These are phyloP conservation scores for Astrocystis sublimbata DNA, from an alignment of 495 filamentous ascomycete genomes.

Conservation along the genomic window DNA sequence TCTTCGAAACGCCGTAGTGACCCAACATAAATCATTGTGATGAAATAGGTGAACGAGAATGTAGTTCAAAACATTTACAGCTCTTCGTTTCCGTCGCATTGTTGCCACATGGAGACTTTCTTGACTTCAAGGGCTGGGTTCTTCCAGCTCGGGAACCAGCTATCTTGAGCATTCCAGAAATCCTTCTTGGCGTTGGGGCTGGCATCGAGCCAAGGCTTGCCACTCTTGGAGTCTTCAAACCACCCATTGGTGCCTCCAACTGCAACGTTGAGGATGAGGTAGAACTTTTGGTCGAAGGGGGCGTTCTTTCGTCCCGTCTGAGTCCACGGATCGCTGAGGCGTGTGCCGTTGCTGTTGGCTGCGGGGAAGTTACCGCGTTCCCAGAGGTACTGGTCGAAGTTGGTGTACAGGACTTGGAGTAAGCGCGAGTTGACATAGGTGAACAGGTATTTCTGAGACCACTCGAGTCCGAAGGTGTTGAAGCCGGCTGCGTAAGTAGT, in stretches of 20 bases:
- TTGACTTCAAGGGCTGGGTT: constrained; percentile 68
- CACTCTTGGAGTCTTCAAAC: constrained; percentile 69
- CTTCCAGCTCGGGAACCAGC: constrained; percentile 78
- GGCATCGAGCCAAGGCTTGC: constrained; percentile 79
- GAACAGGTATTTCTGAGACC: constrained; percentile 86
- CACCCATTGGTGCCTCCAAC: constrained; percentile 84
- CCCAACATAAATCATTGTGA: neutral
- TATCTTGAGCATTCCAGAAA: constrained; percentile 66
- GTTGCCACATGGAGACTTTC: constrained; percentile 79
- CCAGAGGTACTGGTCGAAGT: constrained; percentile 74
- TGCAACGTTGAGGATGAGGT: constrained; percentile 77
- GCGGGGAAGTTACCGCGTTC: constrained; percentile 71
- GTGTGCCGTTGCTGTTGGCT: constrained; percentile 67
- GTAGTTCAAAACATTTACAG: constrained; percentile 24
- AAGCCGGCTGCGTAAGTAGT: constrained; percentile 67
- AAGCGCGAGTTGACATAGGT: constrained; percentile 81
- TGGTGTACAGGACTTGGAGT: constrained; percentile 75
- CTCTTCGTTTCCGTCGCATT: constrained; percentile 60
- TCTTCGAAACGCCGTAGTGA: constrained; percentile 13
- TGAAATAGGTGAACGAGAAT: neutral
- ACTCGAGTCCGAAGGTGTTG: constrained; percentile 80
- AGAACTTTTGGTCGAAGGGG: constrained; percentile 81
- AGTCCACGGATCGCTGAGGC: constrained; percentile 66
- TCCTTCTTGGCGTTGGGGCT: constrained; percentile 65
- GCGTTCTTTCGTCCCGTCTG: constrained; percentile 62